phyloP scores from a whole-genome alignment of 108 stramenopile species.

The Nannochloropsis salina region DNA sequence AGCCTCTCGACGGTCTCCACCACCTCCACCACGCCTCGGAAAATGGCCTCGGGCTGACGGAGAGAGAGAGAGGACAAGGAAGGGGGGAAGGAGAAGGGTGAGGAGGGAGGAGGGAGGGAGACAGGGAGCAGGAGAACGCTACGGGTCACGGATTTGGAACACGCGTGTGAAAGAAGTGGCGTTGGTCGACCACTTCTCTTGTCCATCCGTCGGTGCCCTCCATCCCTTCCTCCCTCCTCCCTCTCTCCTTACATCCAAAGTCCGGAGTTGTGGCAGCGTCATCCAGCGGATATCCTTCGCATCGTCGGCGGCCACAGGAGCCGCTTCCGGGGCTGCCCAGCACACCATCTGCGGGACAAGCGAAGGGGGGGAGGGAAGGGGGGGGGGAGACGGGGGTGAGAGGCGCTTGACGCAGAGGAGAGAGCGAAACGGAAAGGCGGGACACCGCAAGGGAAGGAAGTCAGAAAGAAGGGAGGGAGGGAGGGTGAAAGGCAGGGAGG shows the following conservation, averaged over 20 bases:
- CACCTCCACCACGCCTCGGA: conserved; percentile 1
- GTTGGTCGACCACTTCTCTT: too few relatives aligned
- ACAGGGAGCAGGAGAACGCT: too few relatives aligned
- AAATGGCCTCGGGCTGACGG: background rate
- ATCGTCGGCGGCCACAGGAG: background rate
- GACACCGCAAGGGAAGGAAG: background rate
- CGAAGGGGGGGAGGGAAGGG: background rate
- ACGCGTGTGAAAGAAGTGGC: too few relatives aligned
- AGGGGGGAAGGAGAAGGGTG: background rate
- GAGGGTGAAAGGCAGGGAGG: background rate
- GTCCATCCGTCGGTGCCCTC: too few relatives aligned
- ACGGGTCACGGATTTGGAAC: too few relatives aligned
- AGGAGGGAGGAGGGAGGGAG: background rate
- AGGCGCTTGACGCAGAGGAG: background rate
- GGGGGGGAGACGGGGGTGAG: background rate
- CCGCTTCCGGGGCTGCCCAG: background rate
- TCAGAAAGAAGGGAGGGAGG: background rate
- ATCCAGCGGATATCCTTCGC: background rate
- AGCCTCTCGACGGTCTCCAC: background rate
- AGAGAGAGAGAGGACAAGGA: background rate
- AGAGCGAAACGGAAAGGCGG: background rate
- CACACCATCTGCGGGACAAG: background rate
- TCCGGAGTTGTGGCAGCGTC: background rate
- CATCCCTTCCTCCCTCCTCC: background rate
- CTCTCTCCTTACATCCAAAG: conserved; percentile 1